Base-by-base conservation (phyloP, 495 filamentous ascomycete genomes). In the Neurospora sp. region DNA sequence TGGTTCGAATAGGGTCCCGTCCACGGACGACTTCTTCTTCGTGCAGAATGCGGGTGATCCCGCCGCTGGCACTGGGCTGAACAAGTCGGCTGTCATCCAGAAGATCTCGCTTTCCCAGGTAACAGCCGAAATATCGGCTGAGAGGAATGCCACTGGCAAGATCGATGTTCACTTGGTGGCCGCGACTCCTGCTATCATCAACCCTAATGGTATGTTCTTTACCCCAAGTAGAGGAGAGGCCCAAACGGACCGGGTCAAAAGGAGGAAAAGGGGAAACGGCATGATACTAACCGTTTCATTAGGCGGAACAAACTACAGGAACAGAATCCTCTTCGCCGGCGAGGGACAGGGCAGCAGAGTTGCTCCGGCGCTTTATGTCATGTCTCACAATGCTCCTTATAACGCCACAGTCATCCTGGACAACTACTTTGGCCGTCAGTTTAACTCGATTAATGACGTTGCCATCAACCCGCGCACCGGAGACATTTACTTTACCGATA, bases 401-500 rank as follows among this genome's bases (percentile, higher is more conserved):
- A 86, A 88, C 46, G 84, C 85, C 0, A 86, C 84, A 81, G 84
- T 83, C 12, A 75, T 86, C 8, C 69, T 86, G n/a, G 83, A 84
- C 35, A 87, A 88, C 72, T 91, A 84, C 75, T 83, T 86, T 62
- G 88, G 88, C 20, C 84, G 88, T 27, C 86, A 86, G 39, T 90
- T 91, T 79, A 90, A 89, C 74, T 88, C 86, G 14, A 81, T 89
- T 35, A 90, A 90, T 72, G 89, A 91, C 77, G 83, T 87, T 0
- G 82, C 84, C 6, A 82, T 90, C 70, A 79, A 85, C 74, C 83
- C 83, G 2, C 75, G 73, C 11, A 89, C 88, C 75, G 85, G 86
- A 6, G 83, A 86, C 18, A 80, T 91, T 39, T 91, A 89, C 82
- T 90, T 91, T 73, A 91, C 89, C 1, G 89, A 91, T 77, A 88